These are phyloP conservation scores for Lentinula aciculospora DNA, from an alignment of 768 basidiomycete species.

Conservation along the genomic window DNA sequence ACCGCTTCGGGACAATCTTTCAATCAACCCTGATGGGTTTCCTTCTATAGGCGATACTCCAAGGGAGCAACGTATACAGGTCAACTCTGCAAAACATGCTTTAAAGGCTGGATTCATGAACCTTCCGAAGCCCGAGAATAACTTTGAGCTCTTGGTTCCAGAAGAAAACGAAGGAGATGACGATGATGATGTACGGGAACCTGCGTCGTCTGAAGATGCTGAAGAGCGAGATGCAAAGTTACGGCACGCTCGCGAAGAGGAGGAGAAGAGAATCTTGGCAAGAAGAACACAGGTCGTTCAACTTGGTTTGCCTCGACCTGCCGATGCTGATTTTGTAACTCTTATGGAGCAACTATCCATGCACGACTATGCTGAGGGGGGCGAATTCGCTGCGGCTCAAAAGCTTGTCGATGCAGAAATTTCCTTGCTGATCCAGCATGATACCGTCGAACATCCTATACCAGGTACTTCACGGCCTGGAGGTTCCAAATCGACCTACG, in stretches of 20 bases:
- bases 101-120: constrained; percentile 77
- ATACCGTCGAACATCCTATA: constrained; percentile 80
- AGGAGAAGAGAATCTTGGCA: constrained; percentile 75
- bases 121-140: constrained; percentile 92
- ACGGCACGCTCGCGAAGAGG: constrained; percentile 62
- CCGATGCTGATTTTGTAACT: constrained; percentile 66
- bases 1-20: constrained; percentile 88
- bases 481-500: constrained; percentile 60
- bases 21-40: constrained; percentile 73
- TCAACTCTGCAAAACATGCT: constrained; percentile 63
- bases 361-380: constrained; percentile 31
- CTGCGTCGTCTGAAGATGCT: constrained; percentile 75
- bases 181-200: constrained; percentile 15
- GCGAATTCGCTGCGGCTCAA: constrained; percentile 42
- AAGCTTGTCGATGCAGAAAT: constrained; percentile 75
- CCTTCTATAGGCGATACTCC: constrained; percentile 63
- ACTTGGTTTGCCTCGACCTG: constrained; percentile 78
- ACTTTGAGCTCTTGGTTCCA: constrained; percentile 90
- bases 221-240: constrained; percentile 83
- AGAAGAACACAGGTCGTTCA: constrained; percentile 80
- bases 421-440: constrained; percentile 75
- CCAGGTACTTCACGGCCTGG: constrained; percentile 83
- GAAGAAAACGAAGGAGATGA: constrained; percentile 66
- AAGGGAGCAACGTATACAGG: constrained; percentile 61
- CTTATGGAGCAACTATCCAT: constrained; percentile 58